Evolutionary conservation across 306 rosid genomes (phyloP).

Genomic region (Trichosanthes truncata): DNA sequence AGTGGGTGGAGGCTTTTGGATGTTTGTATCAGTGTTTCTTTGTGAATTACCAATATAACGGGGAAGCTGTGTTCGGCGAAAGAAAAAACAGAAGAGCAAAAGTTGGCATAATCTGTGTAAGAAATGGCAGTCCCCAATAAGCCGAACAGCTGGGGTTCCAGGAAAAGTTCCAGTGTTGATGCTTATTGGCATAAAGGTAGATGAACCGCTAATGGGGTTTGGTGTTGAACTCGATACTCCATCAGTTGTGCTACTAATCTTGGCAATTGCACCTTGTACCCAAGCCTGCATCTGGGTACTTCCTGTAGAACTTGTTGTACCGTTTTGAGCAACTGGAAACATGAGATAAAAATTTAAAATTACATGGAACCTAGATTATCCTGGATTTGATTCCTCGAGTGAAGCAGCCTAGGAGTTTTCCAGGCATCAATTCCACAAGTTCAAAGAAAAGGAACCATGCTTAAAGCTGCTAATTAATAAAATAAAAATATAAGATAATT

Average conservation of each 20-base stretch:
- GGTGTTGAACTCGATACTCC: constrained; percentile 77
- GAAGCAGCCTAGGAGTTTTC: not conserved
- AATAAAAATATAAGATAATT: not conserved
- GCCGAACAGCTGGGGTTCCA: constrained; percentile 98
- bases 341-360: not conserved
- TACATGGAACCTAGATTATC: not conserved
- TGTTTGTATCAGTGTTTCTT: constrained; percentile 60
- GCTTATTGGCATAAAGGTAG: constrained; percentile 93
- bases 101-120: constrained; percentile 95
- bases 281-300: constrained; percentile 92
- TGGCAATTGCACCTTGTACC: constrained; percentile 98
- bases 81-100: constrained; percentile 94
- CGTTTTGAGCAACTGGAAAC: constrained; percentile 70
- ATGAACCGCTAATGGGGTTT: constrained; percentile 83
- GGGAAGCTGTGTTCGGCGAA: constrained; percentile 76
- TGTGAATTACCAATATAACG: constrained; percentile 56
- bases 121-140: constrained; percentile 97
- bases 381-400: not conserved
- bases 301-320: constrained; percentile 64
- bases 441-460: not conserved
- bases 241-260: constrained; percentile 77
- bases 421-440: not conserved
- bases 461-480: not conserved
- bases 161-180: constrained; percentile 98
- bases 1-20: constrained; percentile 60